These are phyloP conservation scores for Pugionium cornutum DNA, from an alignment of 345 rosid genomes.

Conservation along the genomic window DNA sequence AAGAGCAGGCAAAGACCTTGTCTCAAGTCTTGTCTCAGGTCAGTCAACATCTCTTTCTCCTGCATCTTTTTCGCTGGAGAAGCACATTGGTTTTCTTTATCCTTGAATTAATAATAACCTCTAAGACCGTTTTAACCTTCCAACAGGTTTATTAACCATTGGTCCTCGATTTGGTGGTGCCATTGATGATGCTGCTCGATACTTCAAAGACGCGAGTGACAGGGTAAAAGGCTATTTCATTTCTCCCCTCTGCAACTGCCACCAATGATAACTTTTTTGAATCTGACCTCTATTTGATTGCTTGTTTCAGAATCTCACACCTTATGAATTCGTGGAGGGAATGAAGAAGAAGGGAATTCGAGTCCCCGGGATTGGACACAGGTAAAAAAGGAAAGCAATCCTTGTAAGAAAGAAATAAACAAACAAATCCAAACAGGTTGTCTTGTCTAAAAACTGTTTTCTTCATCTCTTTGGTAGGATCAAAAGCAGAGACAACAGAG, in stretches of 20 bases:
- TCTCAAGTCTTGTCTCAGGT: slow-evolving; percentile 96
- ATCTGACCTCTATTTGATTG: slow-evolving; percentile 23
- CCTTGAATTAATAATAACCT: neutral
- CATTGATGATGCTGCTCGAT: slow-evolving; percentile 95
- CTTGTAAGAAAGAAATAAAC: neutral
- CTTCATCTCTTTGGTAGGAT: slow-evolving; percentile 50
- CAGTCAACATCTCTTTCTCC: slow-evolving; percentile 1
- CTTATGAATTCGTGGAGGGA: slow-evolving; percentile 90
- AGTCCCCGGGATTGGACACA: slow-evolving; percentile 97
- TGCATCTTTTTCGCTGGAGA: neutral
- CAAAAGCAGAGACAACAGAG: slow-evolving; percentile 98
- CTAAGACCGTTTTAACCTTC: slow-evolving; percentile 1
- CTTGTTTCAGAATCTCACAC: slow-evolving; percentile 67
- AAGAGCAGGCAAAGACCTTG: slow-evolving; percentile 99
- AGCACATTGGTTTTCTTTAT: neutral
- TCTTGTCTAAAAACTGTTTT: slow-evolving; percentile 9
- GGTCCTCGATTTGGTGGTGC: slow-evolving; percentile 99
- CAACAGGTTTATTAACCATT: slow-evolving; percentile 85
- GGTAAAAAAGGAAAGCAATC: slow-evolving; percentile 47
- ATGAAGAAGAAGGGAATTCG: slow-evolving; percentile 99
- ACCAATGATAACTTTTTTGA: slow-evolving; percentile 12
- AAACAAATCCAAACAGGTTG: neutral
- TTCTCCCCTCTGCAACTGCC: neutral
- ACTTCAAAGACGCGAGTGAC: slow-evolving; percentile 95
- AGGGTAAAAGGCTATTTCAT: slow-evolving; percentile 49